Conservation (phyloP, 495 filamentous ascomycete genomes). For the Penicillium robsamsonii region DNA sequence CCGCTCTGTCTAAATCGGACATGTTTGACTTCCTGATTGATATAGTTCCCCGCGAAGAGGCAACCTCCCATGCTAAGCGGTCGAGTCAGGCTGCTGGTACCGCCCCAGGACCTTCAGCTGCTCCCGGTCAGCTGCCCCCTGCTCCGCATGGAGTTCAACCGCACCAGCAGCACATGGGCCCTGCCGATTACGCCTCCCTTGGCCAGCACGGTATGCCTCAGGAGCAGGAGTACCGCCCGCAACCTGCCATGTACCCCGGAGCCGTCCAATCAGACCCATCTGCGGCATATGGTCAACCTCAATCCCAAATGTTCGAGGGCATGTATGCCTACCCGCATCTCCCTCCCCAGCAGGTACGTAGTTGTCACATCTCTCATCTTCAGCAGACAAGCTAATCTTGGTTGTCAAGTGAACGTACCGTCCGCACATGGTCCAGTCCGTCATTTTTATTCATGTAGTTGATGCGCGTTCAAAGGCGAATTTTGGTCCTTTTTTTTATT, state of each 20-base stretch:
- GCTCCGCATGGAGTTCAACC: slow-evolving; percentile 58
- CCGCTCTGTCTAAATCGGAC: slow-evolving; percentile 91
- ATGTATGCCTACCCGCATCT: slow-evolving; percentile 84
- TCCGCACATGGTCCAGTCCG: slow-evolving; percentile 9
- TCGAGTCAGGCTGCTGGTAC: slow-evolving; percentile 58
- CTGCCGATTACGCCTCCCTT: slow-evolving; percentile 62
- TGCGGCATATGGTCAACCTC: slow-evolving; percentile 68
- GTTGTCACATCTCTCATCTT: neutral
- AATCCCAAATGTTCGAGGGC: slow-evolving; percentile 77
- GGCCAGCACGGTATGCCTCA: slow-evolving; percentile 60
- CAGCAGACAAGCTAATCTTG: slow-evolving; percentile 7
- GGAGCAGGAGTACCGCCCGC: slow-evolving; percentile 77
- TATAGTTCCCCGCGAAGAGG: slow-evolving; percentile 95
- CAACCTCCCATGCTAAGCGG: slow-evolving; percentile 77
- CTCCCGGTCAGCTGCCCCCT: slow-evolving; percentile 57
- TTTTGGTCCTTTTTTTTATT: slow-evolving; percentile 16
- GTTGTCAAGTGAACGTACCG: neutral
- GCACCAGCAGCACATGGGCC: slow-evolving; percentile 65
- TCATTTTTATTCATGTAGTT: slow-evolving; percentile 16
- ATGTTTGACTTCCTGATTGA: slow-evolving; percentile 99
- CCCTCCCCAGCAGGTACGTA: slow-evolving; percentile 78
- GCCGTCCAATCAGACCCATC: slow-evolving; percentile 70
- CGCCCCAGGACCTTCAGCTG: slow-evolving; percentile 45
- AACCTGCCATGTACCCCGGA: slow-evolving; percentile 72
- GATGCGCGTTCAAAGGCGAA: slow-evolving; percentile 21